These are phyloP conservation scores for Ogataea neopini DNA, from an alignment of 805 yeast species.

Conservation along the genomic window DNA sequence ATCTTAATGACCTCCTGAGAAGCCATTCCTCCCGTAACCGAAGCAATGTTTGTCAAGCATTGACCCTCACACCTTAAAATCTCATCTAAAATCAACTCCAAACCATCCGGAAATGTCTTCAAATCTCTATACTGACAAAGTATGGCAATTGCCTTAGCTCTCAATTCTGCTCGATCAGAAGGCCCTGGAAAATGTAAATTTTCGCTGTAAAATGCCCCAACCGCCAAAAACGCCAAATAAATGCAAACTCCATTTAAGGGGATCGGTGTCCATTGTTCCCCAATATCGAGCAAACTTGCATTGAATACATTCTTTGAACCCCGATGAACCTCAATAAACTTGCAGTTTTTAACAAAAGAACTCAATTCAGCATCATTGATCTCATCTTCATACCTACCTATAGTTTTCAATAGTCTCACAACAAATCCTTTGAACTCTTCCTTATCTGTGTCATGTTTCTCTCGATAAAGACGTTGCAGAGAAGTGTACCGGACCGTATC, in stretches of 20 bases:
- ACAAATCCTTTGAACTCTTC: constrained; percentile 39
- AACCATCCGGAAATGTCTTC: constrained; percentile 35
- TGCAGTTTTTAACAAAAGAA: constrained; percentile 63
- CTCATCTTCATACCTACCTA: constrained; percentile 33
- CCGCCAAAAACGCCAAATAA: constrained; percentile 46
- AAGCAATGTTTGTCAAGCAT: constrained; percentile 57
- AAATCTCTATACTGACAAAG: constrained; percentile 26
- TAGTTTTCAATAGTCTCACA: constrained; percentile 24
- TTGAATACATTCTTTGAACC: constrained; percentile 40
- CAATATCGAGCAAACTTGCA: constrained; percentile 21
- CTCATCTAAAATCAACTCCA: constrained; percentile 42
- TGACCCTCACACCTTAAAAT: constrained; percentile 42
- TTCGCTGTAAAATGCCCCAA: constrained; percentile 29
- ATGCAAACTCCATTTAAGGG: constrained; percentile 25
- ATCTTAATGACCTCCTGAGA: constrained; percentile 82
- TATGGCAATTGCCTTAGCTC: constrained; percentile 29
- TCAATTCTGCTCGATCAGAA: constrained; percentile 24
- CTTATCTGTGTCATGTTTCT: constrained; percentile 53
- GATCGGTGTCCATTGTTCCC: constrained; percentile 11
- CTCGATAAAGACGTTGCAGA: constrained; percentile 2
- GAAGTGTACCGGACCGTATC: constrained; percentile 44
- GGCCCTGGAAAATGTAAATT: constrained; percentile 18
- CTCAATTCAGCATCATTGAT: constrained; percentile 40
- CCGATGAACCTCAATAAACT: constrained; percentile 48
- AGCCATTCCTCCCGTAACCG: constrained; percentile 81